These are phyloP conservation scores for Geotrichum ghanense DNA, from an alignment of 805 yeast genomes.

Conservation along the genomic window DNA sequence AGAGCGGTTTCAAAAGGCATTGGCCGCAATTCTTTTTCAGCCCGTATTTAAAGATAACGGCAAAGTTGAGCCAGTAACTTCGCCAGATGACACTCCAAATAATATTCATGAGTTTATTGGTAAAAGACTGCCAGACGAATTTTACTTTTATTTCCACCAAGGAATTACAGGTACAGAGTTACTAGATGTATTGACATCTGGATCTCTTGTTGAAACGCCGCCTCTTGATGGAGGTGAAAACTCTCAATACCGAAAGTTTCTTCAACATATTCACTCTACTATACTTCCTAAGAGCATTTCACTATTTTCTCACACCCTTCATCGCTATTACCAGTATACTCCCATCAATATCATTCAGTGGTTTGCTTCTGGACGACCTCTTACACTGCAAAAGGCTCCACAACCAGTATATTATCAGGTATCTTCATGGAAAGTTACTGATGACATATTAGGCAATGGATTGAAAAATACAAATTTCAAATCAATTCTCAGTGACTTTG, in stretches of 20 bases:
- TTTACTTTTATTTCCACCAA: slow-evolving; percentile 66
- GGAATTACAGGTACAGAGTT: slow-evolving; percentile 60
- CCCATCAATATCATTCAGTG: slow-evolving; percentile 44
- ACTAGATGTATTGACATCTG: slow-evolving; percentile 56
- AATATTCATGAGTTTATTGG: slow-evolving; percentile 77
- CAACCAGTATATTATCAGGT: slow-evolving; percentile 11
- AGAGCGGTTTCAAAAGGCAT: slow-evolving; percentile 52
- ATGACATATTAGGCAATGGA: neutral
- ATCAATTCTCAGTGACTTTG: neutral
- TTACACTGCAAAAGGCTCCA: slow-evolving; percentile 25
- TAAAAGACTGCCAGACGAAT: slow-evolving; percentile 76
- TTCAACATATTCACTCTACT: slow-evolving; percentile 25
- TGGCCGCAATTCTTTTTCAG: slow-evolving; percentile 53
- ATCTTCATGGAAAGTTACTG: slow-evolving; percentile 10
- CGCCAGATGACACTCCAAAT: slow-evolving; percentile 49
- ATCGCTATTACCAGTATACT: slow-evolving; percentile 77
- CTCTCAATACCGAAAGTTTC: slow-evolving; percentile 44
- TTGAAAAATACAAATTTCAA: neutral
- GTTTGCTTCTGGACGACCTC: slow-evolving; percentile 34
- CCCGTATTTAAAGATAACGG: slow-evolving; percentile 69
- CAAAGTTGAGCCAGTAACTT: slow-evolving; percentile 44
- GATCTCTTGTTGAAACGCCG: slow-evolving; percentile 47
- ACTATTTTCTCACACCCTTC: slow-evolving; percentile 56
- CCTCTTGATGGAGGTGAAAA: slow-evolving; percentile 56
- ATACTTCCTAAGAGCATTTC: slow-evolving; percentile 53